phyloP scores from a whole-genome alignment of 257 asterid genomes.

The Ligustrum vulgare region DNA sequence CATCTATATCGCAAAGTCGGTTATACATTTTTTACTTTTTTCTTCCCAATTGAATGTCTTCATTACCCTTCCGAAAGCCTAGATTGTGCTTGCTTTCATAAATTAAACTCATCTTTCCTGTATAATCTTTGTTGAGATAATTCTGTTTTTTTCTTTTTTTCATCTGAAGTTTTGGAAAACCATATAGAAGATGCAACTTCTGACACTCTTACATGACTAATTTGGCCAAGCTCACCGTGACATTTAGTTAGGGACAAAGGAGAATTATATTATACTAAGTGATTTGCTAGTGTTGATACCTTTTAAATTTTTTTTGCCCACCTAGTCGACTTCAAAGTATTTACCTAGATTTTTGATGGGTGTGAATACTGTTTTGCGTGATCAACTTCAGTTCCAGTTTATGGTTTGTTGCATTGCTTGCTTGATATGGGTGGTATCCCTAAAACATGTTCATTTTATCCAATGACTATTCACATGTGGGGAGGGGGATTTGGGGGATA shows the following conservation, averaged over 20 bases:
- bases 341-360: not conserved
- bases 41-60: not conserved
- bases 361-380: not conserved
- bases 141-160: not conserved
- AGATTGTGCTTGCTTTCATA: not conserved
- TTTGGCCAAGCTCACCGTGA: not conserved
- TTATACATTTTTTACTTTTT: not conserved
- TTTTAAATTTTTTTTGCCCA: not conserved
- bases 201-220: not conserved
- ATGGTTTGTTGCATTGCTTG: not conserved
- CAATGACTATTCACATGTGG: not conserved
- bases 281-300: not conserved
- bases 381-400: not conserved
- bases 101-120: not conserved
- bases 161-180: not conserved
- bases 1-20: not conserved
- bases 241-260: not conserved
- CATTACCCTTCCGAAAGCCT: not conserved
- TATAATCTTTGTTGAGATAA: not conserved
- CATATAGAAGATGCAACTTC: not conserved
- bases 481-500: not conserved
- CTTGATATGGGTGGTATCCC: not conserved
- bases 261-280: not conserved
- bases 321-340: not conserved
- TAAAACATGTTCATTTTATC: not conserved